These are phyloP conservation scores for Chrysanthemum lavandulifolium DNA, from an alignment of 129 eudicot species.

Conservation along the genomic window DNA sequence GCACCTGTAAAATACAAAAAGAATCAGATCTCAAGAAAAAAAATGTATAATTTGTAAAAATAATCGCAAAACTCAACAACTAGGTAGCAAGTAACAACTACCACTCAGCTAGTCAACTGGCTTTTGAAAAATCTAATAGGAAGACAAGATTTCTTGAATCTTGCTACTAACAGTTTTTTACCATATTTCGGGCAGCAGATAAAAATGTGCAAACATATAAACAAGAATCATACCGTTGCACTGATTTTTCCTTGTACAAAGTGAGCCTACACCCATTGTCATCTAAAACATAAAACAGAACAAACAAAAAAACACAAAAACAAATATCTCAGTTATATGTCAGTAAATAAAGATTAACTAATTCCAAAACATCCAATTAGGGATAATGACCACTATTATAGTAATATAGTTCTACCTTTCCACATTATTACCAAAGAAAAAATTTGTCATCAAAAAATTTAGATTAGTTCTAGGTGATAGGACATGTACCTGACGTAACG, in stretches of 20 bases:
- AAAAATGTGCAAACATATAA: slow-evolving; percentile 61
- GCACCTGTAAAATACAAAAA: too few relatives aligned
- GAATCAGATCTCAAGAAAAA: too few relatives aligned
- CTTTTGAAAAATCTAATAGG: slow-evolving; percentile 21
- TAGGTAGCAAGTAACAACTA: slow-evolving; percentile 1
- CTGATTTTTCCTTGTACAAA: slow-evolving; percentile 86
- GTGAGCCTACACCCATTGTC: slow-evolving; percentile 99
- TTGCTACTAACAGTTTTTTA: slow-evolving; percentile 10
- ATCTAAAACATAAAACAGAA: slow-evolving; percentile 86
- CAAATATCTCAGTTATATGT: slow-evolving; percentile 90
- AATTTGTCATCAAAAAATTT: slow-evolving; percentile 39
- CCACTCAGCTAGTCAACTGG: slow-evolving; percentile 16
- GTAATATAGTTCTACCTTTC: slow-evolving; percentile 69
- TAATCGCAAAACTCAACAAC: too few relatives aligned
- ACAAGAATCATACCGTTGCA: slow-evolving; percentile 84
- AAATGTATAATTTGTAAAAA: too few relatives aligned
- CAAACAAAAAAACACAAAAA: slow-evolving; percentile 94
- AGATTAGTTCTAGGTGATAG: slow-evolving; percentile 9
- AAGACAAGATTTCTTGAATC: slow-evolving; percentile 14
- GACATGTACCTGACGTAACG: slow-evolving; percentile 49
- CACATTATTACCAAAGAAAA: slow-evolving; percentile 66
- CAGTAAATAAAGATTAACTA: slow-evolving; percentile 49
- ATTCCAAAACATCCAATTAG: slow-evolving; percentile 38
- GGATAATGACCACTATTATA: slow-evolving; percentile 53
- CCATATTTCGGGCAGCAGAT: slow-evolving; percentile 31